Percentiles rank a stretch among this genome's conserved stretches.
These are phyloP conservation scores for Colletotrichum sp. DNA, from an alignment of 2,329 filamentous ascomycete genomes.

Conservation along the genomic window DNA sequence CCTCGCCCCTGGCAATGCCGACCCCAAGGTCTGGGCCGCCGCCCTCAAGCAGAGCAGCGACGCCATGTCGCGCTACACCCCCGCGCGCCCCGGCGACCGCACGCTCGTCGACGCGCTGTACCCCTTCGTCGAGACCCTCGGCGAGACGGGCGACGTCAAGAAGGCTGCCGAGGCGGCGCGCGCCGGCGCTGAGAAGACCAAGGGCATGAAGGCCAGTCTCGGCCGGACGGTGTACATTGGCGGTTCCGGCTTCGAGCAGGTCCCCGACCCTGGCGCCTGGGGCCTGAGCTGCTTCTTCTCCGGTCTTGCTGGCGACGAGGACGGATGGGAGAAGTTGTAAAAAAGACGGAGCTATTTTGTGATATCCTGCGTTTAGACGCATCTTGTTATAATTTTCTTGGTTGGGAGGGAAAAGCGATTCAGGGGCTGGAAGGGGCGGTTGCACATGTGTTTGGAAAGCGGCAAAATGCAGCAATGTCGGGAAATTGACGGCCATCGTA, in stretches of 20 bases:
- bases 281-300: constrained; percentile 80
- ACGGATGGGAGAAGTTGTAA: constrained; percentile 41
- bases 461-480: neutral
- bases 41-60: constrained; percentile 76
- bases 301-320: constrained; percentile 69
- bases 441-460: neutral
- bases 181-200: constrained; percentile 81
- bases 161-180: constrained; percentile 78
- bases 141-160: constrained; percentile 67
- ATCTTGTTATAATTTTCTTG: neutral
- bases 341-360: neutral
- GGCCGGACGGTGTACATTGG: constrained; percentile 86
- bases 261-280: constrained; percentile 72
- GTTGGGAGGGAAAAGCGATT: neutral
- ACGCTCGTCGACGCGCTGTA: constrained; percentile 90
- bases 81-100: constrained; percentile 85
- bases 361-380: neutral
- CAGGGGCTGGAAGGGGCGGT: neutral
- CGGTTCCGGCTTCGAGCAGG: constrained; percentile 50
- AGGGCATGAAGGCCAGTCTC: constrained; percentile 89
- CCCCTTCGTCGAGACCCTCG: constrained; percentile 81
- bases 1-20: constrained; percentile 44
- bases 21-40: constrained; percentile 54
- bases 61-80: constrained; percentile 82
- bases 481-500: neutral